Base-by-base conservation (phyloP, 2,329 filamentous ascomycete species). In the Pyrenochaeta sp. region DNA sequence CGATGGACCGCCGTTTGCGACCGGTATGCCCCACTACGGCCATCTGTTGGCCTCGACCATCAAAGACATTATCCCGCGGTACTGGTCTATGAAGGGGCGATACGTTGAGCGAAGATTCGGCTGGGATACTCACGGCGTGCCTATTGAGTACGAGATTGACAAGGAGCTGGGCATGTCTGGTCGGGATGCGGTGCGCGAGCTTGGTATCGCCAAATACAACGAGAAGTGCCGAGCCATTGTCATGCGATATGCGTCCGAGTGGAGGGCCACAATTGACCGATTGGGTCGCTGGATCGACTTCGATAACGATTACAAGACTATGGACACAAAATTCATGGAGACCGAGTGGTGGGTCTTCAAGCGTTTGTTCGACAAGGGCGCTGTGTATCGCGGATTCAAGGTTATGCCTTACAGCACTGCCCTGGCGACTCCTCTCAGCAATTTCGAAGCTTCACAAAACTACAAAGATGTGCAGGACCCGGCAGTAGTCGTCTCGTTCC, bases 261-360 rank as follows among this genome's bases (percentile, higher is more conserved):
- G 94, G 94, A 87, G 92, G 71, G 82, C 88, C 62, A 96, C 92
- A 27, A 91, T 97, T 69, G 92, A 96, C 73, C 85, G 94, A 61
- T 81, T 98, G 40, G 94, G 94, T 55, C 90, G 94, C 56, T 98
- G 94, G 94, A 95, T 97, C 71, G 94, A 97, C 79, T 97, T 98
- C 69, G 94, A 98, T 79, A 95, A 96, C 70, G 92, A 97, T 77
- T 97, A 96, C 83, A 97, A 97, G 87, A 97, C 92, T 36, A 97
- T 97, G 92, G 90, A 98, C 77, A 85, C 90, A n/a, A 89, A 83
- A 22, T 98, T 96, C 80, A 98, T 97, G 94, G 94, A 97, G 81
- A 90, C 91, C 0, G 88, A 91, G 65, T 98, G 94, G 94, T 97
- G 94, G 93, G 91, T 95, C 19, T 97, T 97, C 83, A 96, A 95